A percentile compares a stretch with the other conserved stretches of the same genome.
phyloP scores from a whole-genome alignment of 306 rosid species.

The Geum urbanum region DNA sequence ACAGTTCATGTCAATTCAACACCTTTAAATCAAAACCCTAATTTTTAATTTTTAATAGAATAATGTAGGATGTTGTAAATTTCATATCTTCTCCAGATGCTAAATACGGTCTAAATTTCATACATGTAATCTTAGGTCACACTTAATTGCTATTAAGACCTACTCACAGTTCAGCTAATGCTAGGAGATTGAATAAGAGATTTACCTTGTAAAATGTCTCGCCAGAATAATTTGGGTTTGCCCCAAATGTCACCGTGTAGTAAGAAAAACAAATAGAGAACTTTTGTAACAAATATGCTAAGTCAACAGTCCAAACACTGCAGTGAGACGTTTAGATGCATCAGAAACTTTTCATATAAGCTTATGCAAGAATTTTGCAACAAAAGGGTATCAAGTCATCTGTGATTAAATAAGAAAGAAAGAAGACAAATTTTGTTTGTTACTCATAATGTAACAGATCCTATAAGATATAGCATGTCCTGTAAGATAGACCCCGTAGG shows the following conservation, averaged over 20 bases:
- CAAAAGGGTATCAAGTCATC: background rate
- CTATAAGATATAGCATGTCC: background rate
- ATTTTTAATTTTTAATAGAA: background rate
- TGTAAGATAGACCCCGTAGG: background rate
- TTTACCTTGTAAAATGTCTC: constrained; percentile 94
- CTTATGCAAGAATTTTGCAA: constrained; percentile 12
- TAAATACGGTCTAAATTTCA: background rate
- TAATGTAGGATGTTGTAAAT: background rate
- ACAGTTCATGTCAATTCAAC: constrained; percentile 3
- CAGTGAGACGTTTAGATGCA: constrained; percentile 35
- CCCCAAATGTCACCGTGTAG: constrained; percentile 89
- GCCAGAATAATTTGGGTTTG: constrained; percentile 79
- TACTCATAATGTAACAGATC: background rate
- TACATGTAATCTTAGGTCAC: background rate
- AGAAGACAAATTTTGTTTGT: background rate
- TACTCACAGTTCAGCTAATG: background rate
- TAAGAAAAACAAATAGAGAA: constrained; percentile 71
- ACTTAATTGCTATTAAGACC: no score
- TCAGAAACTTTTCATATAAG: constrained; percentile 20
- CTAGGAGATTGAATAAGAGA: background rate
- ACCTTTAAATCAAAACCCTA: background rate
- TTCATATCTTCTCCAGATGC: background rate
- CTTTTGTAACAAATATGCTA: constrained; percentile 77
- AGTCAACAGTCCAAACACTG: constrained; percentile 97
- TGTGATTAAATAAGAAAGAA: background rate